These are phyloP conservation scores for Aspergillus tanneri DNA, from an alignment of 2,329 filamentous ascomycete genomes.

Conservation along the genomic window DNA sequence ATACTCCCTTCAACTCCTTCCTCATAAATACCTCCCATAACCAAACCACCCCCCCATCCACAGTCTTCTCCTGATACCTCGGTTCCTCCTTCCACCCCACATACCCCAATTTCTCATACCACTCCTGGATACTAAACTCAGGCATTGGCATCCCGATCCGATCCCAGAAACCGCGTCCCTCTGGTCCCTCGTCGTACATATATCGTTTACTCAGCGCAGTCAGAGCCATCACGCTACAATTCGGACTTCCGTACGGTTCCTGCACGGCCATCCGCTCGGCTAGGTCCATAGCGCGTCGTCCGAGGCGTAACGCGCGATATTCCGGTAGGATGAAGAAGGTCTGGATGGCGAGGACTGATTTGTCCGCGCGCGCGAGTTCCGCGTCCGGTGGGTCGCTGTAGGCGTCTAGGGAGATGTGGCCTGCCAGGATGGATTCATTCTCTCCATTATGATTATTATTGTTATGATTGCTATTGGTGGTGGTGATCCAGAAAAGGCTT, in stretches of 20 bases:
- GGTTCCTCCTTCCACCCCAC: slow-evolving; percentile 29
- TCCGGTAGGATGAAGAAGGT: slow-evolving; percentile 28
- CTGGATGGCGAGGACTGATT: slow-evolving; percentile 20
- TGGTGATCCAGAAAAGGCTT: slow-evolving; percentile 22
- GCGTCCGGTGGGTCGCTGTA: slow-evolving; percentile 16
- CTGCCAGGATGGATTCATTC: slow-evolving; percentile 13
- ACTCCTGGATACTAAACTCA: slow-evolving; percentile 19
- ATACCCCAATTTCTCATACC: slow-evolving; percentile 30
- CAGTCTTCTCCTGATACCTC: slow-evolving; percentile 14
- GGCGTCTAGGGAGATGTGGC: slow-evolving; percentile 32
- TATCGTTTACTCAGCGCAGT: slow-evolving; percentile 25
- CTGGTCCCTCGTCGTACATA: slow-evolving; percentile 20
- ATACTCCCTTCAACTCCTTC: slow-evolving; percentile 14
- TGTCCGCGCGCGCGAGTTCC: slow-evolving; percentile 16
- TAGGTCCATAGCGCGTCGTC: slow-evolving; percentile 18
- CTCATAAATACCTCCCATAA: slow-evolving; percentile 26
- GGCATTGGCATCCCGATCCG: slow-evolving; percentile 4
- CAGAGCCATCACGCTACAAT: slow-evolving; percentile 17
- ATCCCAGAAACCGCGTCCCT: slow-evolving; percentile 11
- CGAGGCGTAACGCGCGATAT: slow-evolving; percentile 20
- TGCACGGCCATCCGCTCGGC: slow-evolving; percentile 21
- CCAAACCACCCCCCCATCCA: slow-evolving; percentile 11
- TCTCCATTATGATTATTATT: background rate
- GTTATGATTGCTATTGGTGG: background rate
- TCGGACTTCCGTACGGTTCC: slow-evolving; percentile 20